These are phyloP conservation scores for Castanospermum australe DNA, from an alignment of 306 rosid genomes.

Conservation along the genomic window DNA sequence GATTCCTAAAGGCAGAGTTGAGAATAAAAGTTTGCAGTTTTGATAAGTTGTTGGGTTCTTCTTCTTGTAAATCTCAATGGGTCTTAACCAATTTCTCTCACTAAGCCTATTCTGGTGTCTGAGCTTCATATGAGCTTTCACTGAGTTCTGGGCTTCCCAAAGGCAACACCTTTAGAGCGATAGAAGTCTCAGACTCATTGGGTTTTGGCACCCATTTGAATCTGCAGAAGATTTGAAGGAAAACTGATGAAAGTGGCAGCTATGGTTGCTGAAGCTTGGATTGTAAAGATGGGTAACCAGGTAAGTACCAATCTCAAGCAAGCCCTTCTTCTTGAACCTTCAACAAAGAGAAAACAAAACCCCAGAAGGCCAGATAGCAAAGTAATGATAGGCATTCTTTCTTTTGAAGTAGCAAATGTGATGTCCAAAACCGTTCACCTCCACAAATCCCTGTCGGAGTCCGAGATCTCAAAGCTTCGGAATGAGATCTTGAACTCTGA, in stretches of 20 bases:
- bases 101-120: background rate
- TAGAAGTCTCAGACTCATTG: background rate
- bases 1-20: background rate
- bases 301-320: constrained; percentile 82
- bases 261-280: constrained; percentile 96
- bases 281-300: constrained; percentile 89
- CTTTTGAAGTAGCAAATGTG: constrained; percentile 85
- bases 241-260: constrained; percentile 26
- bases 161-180: constrained; percentile 16
- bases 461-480: constrained; percentile 81
- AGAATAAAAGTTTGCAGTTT: constrained; percentile 22
- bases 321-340: constrained; percentile 66
- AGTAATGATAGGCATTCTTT: constrained; percentile 74
- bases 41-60: constrained; percentile 4
- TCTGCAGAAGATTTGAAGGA: constrained; percentile 1
- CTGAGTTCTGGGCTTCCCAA: constrained; percentile 7
- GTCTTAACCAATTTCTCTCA: constrained; percentile 15
- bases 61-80: constrained; percentile 13
- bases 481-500: constrained; percentile 71
- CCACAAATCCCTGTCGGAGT: constrained; percentile 64
- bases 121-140: background rate
- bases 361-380: constrained; percentile 24
- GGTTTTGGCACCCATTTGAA: background rate
- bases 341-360: constrained; percentile 54
- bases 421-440: constrained; percentile 83